Percentiles rank a stretch among this genome's conserved stretches.
These are phyloP conservation scores for Pythium brachiatum DNA, from an alignment of 352 stramenopile genomes.

Conservation along the genomic window DNA sequence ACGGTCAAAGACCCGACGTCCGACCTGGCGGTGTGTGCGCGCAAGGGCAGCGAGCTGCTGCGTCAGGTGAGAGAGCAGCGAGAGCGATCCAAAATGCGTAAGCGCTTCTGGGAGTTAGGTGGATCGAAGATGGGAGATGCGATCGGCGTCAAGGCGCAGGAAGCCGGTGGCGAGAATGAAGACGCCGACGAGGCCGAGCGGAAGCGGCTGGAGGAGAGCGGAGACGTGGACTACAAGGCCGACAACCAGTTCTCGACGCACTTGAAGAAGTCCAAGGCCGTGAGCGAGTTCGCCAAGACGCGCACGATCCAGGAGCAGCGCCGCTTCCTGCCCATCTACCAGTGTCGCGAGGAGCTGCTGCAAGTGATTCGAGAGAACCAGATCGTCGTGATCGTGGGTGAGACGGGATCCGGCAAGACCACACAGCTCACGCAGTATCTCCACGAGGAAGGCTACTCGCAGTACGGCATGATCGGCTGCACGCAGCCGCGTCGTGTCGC, in stretches of 20 bases:
- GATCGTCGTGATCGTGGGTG: conserved; percentile 98
- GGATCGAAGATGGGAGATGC: conserved; percentile 96
- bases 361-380: conserved; percentile 98
- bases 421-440: conserved; percentile 97
- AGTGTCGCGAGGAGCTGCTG: conserved; percentile 94
- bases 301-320: conserved; percentile 96
- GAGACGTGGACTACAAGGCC: conserved; percentile 92
- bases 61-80: conserved; percentile 73
- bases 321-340: conserved; percentile 95
- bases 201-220: conserved; percentile 29
- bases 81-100: conserved; percentile 92
- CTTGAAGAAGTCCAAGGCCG: conserved; percentile 88
- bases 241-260: conserved; percentile 93
- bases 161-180: conserved; percentile 56
- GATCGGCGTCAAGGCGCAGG: conserved; percentile 87
- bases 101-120: conserved; percentile 99
- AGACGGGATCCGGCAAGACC: conserved; percentile 97
- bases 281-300: conserved; percentile 95
- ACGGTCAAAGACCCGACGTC: conserved; percentile 95
- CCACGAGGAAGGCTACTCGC: conserved; percentile 88
- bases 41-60: conserved; percentile 91
- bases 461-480: conserved; percentile 93
- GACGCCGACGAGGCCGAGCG: conserved; percentile 39
- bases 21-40: conserved; percentile 94
- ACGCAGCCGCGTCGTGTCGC: conserved; percentile 98